Evolutionary conservation across 352 stramenopile species (phyloP), one percentile per base, ranked within the genome.

Genomic region (Blastocystis sp.): DNA sequence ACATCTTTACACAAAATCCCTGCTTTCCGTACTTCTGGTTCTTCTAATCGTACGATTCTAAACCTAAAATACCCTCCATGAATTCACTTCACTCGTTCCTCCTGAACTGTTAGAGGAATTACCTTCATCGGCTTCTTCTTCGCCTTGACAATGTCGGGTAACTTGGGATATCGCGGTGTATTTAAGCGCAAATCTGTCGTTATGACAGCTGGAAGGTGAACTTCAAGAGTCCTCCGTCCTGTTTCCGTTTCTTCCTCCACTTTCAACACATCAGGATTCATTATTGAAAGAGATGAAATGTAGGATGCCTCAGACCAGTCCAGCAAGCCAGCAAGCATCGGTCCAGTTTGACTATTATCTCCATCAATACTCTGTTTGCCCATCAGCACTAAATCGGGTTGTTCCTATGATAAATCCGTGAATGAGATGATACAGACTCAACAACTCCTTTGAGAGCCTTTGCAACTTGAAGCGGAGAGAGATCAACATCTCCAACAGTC

Each of bases 61-160:
- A 32, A 2, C 37, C 16, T 75, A 14, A 75, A 11, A 19, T 3
- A 14, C 58, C 71, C 65, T 83, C 39, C n/a, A 27, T 42, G 37
- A 37, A n/a, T 63, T 42, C 52, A 56, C 51, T 5, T 83, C 43
- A 4, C 43, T 19, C 51, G 66, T 27, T 35, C 66, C 7, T 21
- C 27, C 14, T 24, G 66, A 37, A 5, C 71, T 66, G 66, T 37
- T 0, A 80, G 32, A 24, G 67, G 51, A 43, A 94, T 91, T 12
- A 89, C 90, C 51, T 95, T 89, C 14, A 95, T 90, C 78, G 90
- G 91, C 88, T 95, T 95, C 90, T 95, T 95, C 90, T 95, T 94
- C 42, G 92, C 93, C 92, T 99, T 99, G 95, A 99, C 98, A 89
- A 99, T 99, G 91, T 98, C 98, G 49, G 96, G 96, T 74, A 99